Evolutionary conservation across 768 basidiomycete genomes (phyloP).

Genomic region (Rhizopogon vesiculosus): DNA sequence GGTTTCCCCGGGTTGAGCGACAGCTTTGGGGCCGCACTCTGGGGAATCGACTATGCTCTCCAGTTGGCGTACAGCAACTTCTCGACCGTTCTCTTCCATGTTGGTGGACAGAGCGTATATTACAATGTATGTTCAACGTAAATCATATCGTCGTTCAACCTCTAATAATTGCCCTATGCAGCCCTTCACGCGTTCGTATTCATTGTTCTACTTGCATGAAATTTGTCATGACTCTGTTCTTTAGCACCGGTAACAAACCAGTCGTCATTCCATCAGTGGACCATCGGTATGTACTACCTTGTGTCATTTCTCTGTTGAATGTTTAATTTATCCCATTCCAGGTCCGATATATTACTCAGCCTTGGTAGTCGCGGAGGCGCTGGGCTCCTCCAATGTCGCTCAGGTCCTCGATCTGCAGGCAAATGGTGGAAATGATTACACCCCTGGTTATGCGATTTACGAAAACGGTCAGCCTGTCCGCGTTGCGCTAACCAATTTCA

Average conservation of each 20-base stretch:
- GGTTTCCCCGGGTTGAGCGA: conserved; percentile 52
- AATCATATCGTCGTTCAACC: too few relatives aligned
- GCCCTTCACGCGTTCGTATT: conserved; percentile 35
- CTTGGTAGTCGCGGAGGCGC: conserved; percentile 62
- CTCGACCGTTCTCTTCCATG: conserved; percentile 39
- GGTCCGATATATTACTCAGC: conserved; percentile 69
- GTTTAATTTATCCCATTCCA: background rate
- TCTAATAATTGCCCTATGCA: conserved; percentile 5
- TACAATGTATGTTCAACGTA: conserved; percentile 48
- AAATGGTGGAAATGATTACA: conserved; percentile 45
- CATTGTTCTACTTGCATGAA: background rate
- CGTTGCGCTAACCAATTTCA: conserved; percentile 70
- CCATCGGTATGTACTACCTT: conserved; percentile 33
- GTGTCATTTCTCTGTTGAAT: background rate
- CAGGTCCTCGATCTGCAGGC: conserved; percentile 64
- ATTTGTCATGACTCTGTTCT: conserved; percentile 13
- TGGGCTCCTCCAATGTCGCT: conserved; percentile 61
- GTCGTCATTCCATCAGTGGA: conserved; percentile 61
- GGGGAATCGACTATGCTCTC: conserved; percentile 49
- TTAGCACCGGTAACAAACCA: conserved; percentile 51
- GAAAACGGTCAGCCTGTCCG: conserved; percentile 60
- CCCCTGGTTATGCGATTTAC: conserved; percentile 64
- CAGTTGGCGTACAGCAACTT: conserved; percentile 48
- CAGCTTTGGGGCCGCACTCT: conserved; percentile 49
- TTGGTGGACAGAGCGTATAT: conserved; percentile 60